Base-by-base conservation (phyloP, 768 basidiomycete genomes). In the Leucocoprinus sp. region DNA sequence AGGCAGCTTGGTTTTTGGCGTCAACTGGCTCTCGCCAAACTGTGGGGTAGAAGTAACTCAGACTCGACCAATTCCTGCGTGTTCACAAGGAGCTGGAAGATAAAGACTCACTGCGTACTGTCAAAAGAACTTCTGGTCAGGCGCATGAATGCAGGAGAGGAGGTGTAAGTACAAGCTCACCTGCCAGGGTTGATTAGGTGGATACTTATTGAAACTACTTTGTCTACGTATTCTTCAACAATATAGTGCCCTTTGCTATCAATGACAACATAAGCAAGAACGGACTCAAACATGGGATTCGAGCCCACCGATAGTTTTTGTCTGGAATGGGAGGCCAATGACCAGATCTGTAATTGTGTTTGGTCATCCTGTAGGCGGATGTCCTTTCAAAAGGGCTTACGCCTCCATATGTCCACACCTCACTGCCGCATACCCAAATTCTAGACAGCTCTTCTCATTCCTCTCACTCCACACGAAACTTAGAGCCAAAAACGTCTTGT, bases 401-500 rank as follows among this genome's bases (percentile, higher is more conserved):
- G 74, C 70, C 47, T 82, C 74, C 29, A 91, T 63, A 64, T 82
- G 78, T 0, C 75, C 77, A 54, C 84, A 87, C 21, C 86, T 68
- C 36, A 87, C 73, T 8, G 83, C 83, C 22, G 88, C 82, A 64
- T 90, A 90, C 1, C 87, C 87, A 78, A 82, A 90, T 60, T 89
- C 88, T 37, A 87, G 57, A 51, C 78, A 76, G 37, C 75, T 74
- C 43, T 76, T 75, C 43, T 76, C 69, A 54, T 84, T 85, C 44
- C 80, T 72, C 55, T 90, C 88, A 27, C 74, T 80, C 70, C 76
- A 80, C 57, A 86, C 82, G 53, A 88, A 88, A 50, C 82, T 78
- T 7, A 91, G 63, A 0, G 84, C 75, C 41, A 91, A 57, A 59
- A 84, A 91, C 0, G 83, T 84, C 64, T 83, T 85, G 52, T 88